Evolutionary conservation across 2,329 filamentous ascomycete species (phyloP).

Genomic region (Aspergillus brasiliensis): DNA sequence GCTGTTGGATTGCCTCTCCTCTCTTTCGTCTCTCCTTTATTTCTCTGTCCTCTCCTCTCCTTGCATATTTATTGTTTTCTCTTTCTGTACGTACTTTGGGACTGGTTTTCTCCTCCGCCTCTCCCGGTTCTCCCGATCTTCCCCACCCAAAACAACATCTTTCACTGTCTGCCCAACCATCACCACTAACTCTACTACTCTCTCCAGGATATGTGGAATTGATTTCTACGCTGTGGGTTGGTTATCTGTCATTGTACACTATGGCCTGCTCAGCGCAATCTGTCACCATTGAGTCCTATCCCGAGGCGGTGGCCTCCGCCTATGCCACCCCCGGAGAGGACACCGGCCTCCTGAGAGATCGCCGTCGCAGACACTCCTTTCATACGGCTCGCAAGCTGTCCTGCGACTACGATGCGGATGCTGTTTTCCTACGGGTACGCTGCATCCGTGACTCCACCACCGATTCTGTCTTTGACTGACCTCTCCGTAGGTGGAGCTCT

Average conservation of each 20-base stretch:
- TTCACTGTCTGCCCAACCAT: not conserved
- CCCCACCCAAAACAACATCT: slow-evolving; percentile 6
- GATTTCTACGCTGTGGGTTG: slow-evolving; percentile 7
- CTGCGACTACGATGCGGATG: slow-evolving; percentile 46
- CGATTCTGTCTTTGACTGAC: slow-evolving; percentile 12
- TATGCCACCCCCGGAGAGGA: slow-evolving; percentile 35
- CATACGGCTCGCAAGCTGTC: slow-evolving; percentile 46
- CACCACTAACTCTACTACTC: slow-evolving; percentile 1
- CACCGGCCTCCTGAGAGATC: slow-evolving; percentile 39
- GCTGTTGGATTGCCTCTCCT: not conserved
- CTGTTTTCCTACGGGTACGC: slow-evolving; percentile 47
- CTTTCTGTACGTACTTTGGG: slow-evolving; percentile 6
- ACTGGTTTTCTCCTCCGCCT: slow-evolving; percentile 4
- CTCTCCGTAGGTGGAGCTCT: slow-evolving; percentile 45
- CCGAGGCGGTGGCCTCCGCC: slow-evolving; percentile 29
- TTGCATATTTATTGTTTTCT: slow-evolving; percentile 6
- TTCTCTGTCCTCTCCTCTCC: slow-evolving; percentile 5
- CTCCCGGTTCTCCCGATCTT: slow-evolving; percentile 6
- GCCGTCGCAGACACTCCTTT: slow-evolving; percentile 49
- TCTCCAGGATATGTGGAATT: slow-evolving; percentile 19
- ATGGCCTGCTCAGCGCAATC: slow-evolving; percentile 46
- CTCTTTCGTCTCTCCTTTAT: slow-evolving; percentile 11
- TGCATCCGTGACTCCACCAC: not conserved
- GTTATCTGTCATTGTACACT: slow-evolving; percentile 7
- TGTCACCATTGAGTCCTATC: slow-evolving; percentile 42